phyloP scores from a whole-genome alignment of 129 eudicot species.

The Deinandra increscens region DNA sequence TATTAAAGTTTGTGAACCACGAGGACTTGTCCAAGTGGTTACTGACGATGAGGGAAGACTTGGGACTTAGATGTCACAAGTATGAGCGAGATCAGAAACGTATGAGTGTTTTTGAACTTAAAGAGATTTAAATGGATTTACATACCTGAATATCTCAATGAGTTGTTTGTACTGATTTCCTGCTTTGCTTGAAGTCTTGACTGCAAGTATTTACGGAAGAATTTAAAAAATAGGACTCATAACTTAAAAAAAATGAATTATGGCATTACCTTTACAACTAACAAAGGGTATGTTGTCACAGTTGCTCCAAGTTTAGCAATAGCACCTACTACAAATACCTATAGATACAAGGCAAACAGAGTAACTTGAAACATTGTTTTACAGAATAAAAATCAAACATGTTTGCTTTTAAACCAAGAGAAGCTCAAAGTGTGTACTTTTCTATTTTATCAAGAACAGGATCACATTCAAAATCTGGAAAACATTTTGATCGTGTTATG shows the following conservation, averaged over 20 bases:
- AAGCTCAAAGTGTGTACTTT: neutral
- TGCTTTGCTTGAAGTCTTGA: conserved; percentile 99
- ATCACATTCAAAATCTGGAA: conserved; percentile 15
- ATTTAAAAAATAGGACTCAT: conserved; percentile 14
- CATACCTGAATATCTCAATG: conserved; percentile 85
- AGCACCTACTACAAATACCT: conserved; percentile 87
- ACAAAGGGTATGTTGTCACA: conserved; percentile 78
- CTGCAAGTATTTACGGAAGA: conserved; percentile 42
- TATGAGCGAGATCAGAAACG: no score
- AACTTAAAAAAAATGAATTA: conserved; percentile 2
- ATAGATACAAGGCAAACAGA: conserved; percentile 12
- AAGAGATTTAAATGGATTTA: neutral
- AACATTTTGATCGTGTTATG: neutral
- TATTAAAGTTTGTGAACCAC: neutral
- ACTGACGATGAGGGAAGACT: no score
- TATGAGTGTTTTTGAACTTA: neutral
- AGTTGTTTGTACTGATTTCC: conserved; percentile 75
- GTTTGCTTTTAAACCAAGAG: neutral
- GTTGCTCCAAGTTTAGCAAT: conserved; percentile 97
- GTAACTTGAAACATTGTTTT: conserved; percentile 12
- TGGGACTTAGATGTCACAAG: no score
- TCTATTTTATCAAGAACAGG: neutral
- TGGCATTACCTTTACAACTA: conserved; percentile 81
- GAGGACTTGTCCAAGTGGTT: no score
- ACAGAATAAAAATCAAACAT: conserved; percentile 8